Conservation (phyloP, 2,329 filamentous ascomycete genomes). For the Ophiostoma himal-ulmi region DNA sequence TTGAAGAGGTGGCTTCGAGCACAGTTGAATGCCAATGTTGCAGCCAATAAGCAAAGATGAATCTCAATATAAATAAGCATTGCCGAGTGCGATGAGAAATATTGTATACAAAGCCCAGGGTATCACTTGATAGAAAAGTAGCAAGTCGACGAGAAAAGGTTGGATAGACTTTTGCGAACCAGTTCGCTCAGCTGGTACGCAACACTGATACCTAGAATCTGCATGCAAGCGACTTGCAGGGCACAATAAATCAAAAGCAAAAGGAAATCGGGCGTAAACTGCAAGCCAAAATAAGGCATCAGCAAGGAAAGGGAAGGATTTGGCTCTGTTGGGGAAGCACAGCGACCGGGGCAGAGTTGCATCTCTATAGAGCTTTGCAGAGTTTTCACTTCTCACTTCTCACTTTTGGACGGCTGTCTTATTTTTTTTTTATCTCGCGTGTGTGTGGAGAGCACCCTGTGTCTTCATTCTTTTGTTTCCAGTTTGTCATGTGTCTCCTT, state of each 20-base stretch:
- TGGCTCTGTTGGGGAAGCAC: not conserved
- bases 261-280: too few relatives aligned
- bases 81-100: not conserved
- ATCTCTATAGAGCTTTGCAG: not conserved
- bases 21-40: not conserved
- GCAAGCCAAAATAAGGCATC: not conserved
- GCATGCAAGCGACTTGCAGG: not conserved
- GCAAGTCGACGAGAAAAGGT: not conserved
- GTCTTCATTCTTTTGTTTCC: not conserved
- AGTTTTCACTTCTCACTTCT: constrained; percentile 9
- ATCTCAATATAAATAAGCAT: not conserved
- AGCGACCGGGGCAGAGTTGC: not conserved
- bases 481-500: not conserved
- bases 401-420: not conserved
- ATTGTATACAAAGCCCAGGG: not conserved
- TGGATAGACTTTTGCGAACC: not conserved
- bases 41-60: too few relatives aligned
- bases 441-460: not conserved
- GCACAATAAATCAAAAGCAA: not conserved
- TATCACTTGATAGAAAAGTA: not conserved
- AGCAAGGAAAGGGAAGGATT: not conserved
- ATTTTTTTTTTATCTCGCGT: not conserved
- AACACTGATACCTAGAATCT: not conserved
- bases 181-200: not conserved
- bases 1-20: not conserved